A percentile compares a stretch with the other conserved stretches of the same genome.
Conservation (phyloP, 352 stramenopile genomes). For the Phytophthora sp. region DNA sequence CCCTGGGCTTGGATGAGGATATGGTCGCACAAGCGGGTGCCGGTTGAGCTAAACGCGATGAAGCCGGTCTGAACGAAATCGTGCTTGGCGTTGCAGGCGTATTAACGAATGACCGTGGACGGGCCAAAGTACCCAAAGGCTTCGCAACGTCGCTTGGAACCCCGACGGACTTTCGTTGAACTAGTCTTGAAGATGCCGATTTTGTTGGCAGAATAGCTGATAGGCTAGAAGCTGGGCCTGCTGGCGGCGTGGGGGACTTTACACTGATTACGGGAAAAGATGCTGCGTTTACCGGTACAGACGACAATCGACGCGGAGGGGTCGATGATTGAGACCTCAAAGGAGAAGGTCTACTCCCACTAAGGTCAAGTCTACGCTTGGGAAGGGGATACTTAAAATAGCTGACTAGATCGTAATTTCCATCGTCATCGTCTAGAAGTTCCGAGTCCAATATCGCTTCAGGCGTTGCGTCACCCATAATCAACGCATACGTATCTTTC, state of each 20-base stretch:
- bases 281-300: neutral
- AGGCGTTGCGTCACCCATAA: slow-evolving; percentile 37
- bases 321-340: slow-evolving; percentile 14
- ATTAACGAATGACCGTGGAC: slow-evolving; percentile 23
- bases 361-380: slow-evolving; percentile 9
- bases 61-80: neutral
- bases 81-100: neutral
- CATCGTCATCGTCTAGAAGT: slow-evolving; percentile 31
- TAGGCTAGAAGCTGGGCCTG: neutral
- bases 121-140: slow-evolving; percentile 16
- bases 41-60: slow-evolving; percentile 10
- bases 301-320: slow-evolving; percentile 1
- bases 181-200: slow-evolving; percentile 9
- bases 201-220: neutral
- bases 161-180: slow-evolving; percentile 13
- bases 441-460: slow-evolving; percentile 45
- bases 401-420: slow-evolving; percentile 37
- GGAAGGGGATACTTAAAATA: slow-evolving; percentile 38
- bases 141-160: slow-evolving; percentile 13
- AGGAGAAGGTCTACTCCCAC: slow-evolving; percentile 1
- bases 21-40: neutral
- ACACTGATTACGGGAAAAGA: slow-evolving; percentile 1
- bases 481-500: slow-evolving; percentile 38
- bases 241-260: neutral
- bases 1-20: slow-evolving; percentile 11